Evolutionary conservation across 805 yeast species (phyloP).

Genomic region (Metschnikowia cubensis): DNA sequence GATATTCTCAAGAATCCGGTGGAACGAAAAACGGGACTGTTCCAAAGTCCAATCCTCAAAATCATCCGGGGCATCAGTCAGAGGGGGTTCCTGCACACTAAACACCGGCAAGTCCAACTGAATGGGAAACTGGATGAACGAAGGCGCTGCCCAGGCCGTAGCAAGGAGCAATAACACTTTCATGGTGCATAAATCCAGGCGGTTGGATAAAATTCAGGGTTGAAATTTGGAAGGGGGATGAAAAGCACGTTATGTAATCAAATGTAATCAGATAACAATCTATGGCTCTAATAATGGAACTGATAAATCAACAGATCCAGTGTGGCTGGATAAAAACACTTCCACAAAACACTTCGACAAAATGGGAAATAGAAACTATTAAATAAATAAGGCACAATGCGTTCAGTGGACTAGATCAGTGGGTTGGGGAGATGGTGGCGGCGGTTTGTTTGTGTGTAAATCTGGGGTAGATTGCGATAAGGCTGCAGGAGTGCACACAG

Average conservation of each 20-base stretch:
- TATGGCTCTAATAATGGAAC: too few species aligned
- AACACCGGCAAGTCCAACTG: background rate
- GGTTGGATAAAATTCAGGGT: too few species aligned
- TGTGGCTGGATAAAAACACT: too few species aligned
- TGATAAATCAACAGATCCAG: too few species aligned
- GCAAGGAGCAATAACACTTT: background rate
- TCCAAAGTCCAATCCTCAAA: constrained; percentile 41
- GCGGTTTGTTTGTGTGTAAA: background rate
- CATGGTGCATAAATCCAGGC: background rate
- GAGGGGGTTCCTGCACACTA: background rate
- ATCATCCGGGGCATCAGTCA: background rate
- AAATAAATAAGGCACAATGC: background rate
- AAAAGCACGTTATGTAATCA: too few species aligned
- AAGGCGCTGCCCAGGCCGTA: constrained; percentile 1
- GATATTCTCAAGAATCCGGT: constrained; percentile 49
- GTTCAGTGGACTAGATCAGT: background rate
- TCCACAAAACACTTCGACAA: too few species aligned
- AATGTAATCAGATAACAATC: too few species aligned
- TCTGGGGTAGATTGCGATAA: constrained; percentile 4
- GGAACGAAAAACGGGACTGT: constrained; percentile 42
- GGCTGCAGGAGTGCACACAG: background rate
- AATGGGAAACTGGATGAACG: background rate
- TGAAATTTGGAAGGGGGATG: too few species aligned
- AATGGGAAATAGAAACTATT: too few species aligned
- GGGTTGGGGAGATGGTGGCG: background rate